Evolutionary conservation across 345 rosid species (phyloP).

Genomic region (Aquilaria sinensis): DNA sequence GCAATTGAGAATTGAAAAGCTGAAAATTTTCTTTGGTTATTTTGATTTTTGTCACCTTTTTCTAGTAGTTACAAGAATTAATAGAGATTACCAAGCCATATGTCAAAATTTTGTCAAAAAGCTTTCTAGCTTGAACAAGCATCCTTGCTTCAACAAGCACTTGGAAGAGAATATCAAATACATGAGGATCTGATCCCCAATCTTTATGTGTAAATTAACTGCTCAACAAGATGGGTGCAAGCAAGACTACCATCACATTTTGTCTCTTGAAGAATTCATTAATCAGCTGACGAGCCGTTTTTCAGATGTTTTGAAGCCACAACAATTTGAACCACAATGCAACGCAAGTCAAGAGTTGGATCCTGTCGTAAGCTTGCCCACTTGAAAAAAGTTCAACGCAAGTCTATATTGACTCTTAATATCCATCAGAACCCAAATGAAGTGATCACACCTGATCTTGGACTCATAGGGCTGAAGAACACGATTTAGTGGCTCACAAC

Average conservation of each 20-base stretch:
- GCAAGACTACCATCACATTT: constrained; percentile 40
- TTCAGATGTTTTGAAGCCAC: constrained; percentile 59
- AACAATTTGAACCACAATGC: constrained; percentile 75
- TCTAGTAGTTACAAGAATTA: constrained; percentile 78
- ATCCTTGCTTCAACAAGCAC: constrained; percentile 63
- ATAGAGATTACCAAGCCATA: constrained; percentile 77
- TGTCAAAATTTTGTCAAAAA: constrained; percentile 73
- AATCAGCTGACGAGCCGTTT: constrained; percentile 44
- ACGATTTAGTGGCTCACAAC: constrained; percentile 47
- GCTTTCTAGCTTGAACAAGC: constrained; percentile 61
- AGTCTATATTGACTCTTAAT: constrained; percentile 59
- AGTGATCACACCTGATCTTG: constrained; percentile 64
- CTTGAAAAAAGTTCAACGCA: constrained; percentile 74
- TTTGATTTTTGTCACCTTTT: too few species aligned
- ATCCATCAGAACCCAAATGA: constrained; percentile 89
- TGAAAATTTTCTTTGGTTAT: too few species aligned
- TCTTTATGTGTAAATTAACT: constrained; percentile 74
- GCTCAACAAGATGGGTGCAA: constrained; percentile 47
- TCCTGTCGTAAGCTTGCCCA: constrained; percentile 71
- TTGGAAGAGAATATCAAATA: constrained; percentile 77
- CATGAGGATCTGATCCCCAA: constrained; percentile 85
- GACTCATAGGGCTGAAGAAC: constrained; percentile 68
- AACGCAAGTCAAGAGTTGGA: constrained; percentile 64
- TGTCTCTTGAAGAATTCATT: constrained; percentile 60
- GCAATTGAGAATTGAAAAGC: too few species aligned